These are phyloP conservation scores for Pestalotiopsis sp. DNA, from an alignment of 2,329 filamentous ascomycete species.

Conservation along the genomic window DNA sequence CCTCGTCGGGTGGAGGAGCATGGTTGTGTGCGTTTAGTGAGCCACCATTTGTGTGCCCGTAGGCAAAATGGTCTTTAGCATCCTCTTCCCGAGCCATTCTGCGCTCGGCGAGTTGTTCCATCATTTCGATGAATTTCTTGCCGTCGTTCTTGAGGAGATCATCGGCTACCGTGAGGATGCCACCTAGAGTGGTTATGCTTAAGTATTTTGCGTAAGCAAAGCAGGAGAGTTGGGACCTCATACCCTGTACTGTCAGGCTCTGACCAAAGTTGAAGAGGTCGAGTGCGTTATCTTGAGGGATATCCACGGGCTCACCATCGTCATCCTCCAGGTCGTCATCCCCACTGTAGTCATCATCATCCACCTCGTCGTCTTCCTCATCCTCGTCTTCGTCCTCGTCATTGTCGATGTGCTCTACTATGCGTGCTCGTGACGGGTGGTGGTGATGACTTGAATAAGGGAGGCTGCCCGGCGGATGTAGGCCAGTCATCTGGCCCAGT, in stretches of 20 bases:
- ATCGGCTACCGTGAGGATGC: constrained; percentile 97
- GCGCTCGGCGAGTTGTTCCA: constrained; percentile 97
- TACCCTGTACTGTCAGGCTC: constrained; percentile 90
- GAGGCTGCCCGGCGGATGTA: constrained; percentile 60
- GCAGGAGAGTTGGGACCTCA: constrained; percentile 28
- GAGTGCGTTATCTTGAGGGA: constrained; percentile 66
- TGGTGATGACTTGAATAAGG: constrained; percentile 68
- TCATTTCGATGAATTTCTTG: constrained; percentile 99
- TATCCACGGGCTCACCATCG: constrained; percentile 51
- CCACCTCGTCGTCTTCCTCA: constrained; percentile 48
- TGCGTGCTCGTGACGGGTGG: constrained; percentile 74
- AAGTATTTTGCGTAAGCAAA: constrained; percentile 23
- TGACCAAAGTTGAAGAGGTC: constrained; percentile 99
- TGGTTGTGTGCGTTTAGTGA: constrained; percentile 67
- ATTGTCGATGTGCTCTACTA: constrained; percentile 67
- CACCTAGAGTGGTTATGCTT: constrained; percentile 65
- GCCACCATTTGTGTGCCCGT: constrained; percentile 62
- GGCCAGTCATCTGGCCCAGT: constrained; percentile 56
- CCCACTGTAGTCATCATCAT: constrained; percentile 50
- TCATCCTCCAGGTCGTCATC: constrained; percentile 48
- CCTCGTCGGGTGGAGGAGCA: constrained; percentile 70
- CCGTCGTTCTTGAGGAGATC: constrained; percentile 98
- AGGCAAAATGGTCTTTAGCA: constrained; percentile 67
- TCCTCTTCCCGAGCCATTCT: constrained; percentile 97
- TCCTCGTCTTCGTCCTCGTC: constrained; percentile 60